Conservation (phyloP, 352 stramenopile species). For the Phytophthora chlamydospora region DNA sequence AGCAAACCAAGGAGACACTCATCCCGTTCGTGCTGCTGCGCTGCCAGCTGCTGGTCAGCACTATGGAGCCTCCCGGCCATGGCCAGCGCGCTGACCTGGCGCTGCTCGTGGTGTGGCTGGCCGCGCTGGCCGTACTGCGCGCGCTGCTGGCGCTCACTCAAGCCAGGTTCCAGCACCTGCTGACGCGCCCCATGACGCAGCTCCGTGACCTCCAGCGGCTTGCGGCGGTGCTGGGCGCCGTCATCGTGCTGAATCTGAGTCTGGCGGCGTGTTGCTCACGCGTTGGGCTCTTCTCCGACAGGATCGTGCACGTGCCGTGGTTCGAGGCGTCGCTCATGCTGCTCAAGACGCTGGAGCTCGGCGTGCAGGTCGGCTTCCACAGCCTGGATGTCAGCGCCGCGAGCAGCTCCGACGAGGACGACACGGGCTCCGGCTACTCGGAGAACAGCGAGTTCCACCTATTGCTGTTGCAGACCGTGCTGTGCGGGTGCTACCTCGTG, state of each 20-base stretch:
- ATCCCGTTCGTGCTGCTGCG: conserved; percentile 80
- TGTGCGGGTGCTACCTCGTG: conserved; percentile 67
- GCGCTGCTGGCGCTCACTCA: conserved; percentile 67
- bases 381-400: conserved; percentile 54
- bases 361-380: conserved; percentile 74
- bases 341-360: conserved; percentile 70
- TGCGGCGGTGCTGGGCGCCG: conserved; percentile 42
- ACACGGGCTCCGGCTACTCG: conserved; percentile 35
- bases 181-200: conserved; percentile 69
- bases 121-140: conserved; percentile 60
- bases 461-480: conserved; percentile 65
- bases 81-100: conserved; percentile 43
- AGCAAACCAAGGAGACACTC: conserved; percentile 85
- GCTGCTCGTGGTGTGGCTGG: conserved; percentile 72
- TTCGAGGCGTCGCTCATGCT: conserved; percentile 76
- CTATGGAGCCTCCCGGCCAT: conserved; percentile 48
- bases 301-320: conserved; percentile 73
- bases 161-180: conserved; percentile 68
- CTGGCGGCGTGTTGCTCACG: conserved; percentile 49
- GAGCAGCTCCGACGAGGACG: conserved; percentile 38
- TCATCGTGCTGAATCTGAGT: conserved; percentile 49
- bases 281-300: conserved; percentile 49
- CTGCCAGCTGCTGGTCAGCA: conserved; percentile 73
- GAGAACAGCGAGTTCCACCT: conserved; percentile 75
- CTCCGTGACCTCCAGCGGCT: conserved; percentile 63